phyloP scores from a whole-genome alignment of 306 rosid species.

The Psophocarpus tetragonolobus region DNA sequence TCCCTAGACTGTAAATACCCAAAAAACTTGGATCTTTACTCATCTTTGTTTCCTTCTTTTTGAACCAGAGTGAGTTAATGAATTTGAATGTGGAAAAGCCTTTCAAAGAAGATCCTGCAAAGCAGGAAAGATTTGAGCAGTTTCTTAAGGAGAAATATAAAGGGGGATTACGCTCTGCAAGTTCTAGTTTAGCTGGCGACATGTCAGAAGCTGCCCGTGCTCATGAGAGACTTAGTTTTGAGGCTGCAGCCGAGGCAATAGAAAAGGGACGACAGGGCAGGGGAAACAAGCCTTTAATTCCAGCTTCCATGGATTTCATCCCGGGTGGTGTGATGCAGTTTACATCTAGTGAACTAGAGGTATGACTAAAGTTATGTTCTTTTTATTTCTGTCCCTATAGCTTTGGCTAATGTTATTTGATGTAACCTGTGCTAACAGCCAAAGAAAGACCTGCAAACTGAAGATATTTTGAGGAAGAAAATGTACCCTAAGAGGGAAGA shows the following conservation, averaged over 20 bases:
- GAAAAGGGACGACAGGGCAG: slow-evolving; percentile 65
- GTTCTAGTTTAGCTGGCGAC: slow-evolving; percentile 67
- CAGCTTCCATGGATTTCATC: slow-evolving; percentile 54
- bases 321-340: slow-evolving; percentile 79
- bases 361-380: slow-evolving; percentile 43
- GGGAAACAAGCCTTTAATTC: slow-evolving; percentile 54
- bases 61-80: slow-evolving; percentile 54
- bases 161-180: slow-evolving; percentile 86
- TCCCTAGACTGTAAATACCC: slow-evolving; percentile 7
- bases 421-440: slow-evolving; percentile 54
- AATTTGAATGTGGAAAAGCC: slow-evolving; percentile 64
- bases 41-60: slow-evolving; percentile 20
- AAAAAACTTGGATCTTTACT: neutral
- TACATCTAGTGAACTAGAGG: slow-evolving; percentile 82
- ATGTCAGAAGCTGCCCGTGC: slow-evolving; percentile 98
- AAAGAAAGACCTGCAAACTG: slow-evolving; percentile 59
- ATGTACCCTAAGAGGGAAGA: slow-evolving; percentile 80
- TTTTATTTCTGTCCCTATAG: slow-evolving; percentile 32
- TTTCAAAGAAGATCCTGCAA: slow-evolving; percentile 86
- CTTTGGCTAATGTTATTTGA: slow-evolving; percentile 34
- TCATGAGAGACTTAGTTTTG: slow-evolving; percentile 90
- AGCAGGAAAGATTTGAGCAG: slow-evolving; percentile 90
- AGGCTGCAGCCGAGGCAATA: slow-evolving; percentile 90
- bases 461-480: slow-evolving; percentile 52
- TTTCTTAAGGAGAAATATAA: slow-evolving; percentile 86